Base-by-base conservation (phyloP, 2,329 filamentous ascomycete species). In the Nigrograna mackinnonii region DNA sequence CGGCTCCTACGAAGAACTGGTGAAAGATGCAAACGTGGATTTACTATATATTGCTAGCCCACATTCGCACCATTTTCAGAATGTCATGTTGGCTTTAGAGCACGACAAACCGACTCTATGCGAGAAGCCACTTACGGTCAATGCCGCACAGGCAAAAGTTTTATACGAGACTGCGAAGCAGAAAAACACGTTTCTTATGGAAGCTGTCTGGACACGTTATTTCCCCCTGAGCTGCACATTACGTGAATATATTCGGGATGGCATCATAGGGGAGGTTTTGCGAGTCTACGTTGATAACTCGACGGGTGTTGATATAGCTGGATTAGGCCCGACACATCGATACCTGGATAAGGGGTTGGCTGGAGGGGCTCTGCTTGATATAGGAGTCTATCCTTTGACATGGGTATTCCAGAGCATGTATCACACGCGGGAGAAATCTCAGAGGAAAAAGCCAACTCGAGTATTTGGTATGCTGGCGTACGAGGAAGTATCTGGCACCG, bases 341-440 rank as follows among this genome's bases (percentile, higher is more conserved):
- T 89, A 94, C 81, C 78, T 94, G 50, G 92, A 91, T 69, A 75
- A 77, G 32, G 84, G 89, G 60, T 77, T 95, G 33, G 89, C 89
- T 0, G 89, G 89, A 24, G 89, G 89, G 40, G 85, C 84, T 3
- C 73, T 92, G 43, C 77, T 95, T 39, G 89, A 95, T 66, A 69
- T 95, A 45, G 89, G 89, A 46, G 85, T 95, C 66, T 95, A 95
- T 74, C 81, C 87, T 33, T 71, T 95, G 43, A 92, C 88, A 21
- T 95, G 89, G 89, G 78, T 91, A 22, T 92, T 91, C 77, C 88
- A 92, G 70, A 84, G 84, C 36, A 77, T 94, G 21, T 94, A 94
- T 69, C 86, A 89, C 63, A 79, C 86, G 5, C 84, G n/a, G n/a
- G n/a, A n/a, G n/a, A 90, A 56, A 76, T 83, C 4, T 14, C 20